Base-by-base conservation (phyloP, 805 yeast species). In the Candida vartiovaarae region DNA sequence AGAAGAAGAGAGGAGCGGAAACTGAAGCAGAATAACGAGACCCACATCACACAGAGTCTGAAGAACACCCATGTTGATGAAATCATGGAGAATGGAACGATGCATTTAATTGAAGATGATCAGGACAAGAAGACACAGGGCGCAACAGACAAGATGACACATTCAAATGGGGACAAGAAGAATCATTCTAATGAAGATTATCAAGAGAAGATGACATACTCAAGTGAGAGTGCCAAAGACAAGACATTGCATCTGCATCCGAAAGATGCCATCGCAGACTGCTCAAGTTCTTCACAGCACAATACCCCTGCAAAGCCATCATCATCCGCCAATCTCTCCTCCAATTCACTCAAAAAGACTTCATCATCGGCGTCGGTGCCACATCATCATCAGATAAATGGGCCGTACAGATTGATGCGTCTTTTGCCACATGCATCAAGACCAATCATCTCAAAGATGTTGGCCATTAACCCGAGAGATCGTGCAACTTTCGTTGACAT, bases 351-450 rank as follows among this genome's bases (percentile, higher is more conserved):
- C 20, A 15, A 15, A 15, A 15, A 15, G 20, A 15, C 20, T 15
- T 15, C 20, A 15, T 15, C 20, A 15, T 28, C 30, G 9, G 9
- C 6, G 9, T 28, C 8, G 6, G 2, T 7, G 8, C 43, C 42
- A 24, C 43, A 33, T 7, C 45, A 35, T 31, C 36, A 20, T 3
- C 49, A 41, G 24, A 43, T 84, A 25, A 89, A 84, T 55, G 95
- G 95, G 6, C 91, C 93, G 8, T 85, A 85, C 64, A 70, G 95
- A 59, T 66, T 85, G 51, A 77, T 85, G 82, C 75, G 95, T 64
- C 66, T 85, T 40, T 64, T 85, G 32, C 95, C 95, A 4, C 95
- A 85, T 61, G 89, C 91, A 6, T 69, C 93, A 11, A 74, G 95
- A 62, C 93, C 91, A 9, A 68, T 85, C 8, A 69, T 85, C 29